Base-by-base conservation (phyloP, 768 basidiomycete species). In the Hortiboletus campestris region DNA sequence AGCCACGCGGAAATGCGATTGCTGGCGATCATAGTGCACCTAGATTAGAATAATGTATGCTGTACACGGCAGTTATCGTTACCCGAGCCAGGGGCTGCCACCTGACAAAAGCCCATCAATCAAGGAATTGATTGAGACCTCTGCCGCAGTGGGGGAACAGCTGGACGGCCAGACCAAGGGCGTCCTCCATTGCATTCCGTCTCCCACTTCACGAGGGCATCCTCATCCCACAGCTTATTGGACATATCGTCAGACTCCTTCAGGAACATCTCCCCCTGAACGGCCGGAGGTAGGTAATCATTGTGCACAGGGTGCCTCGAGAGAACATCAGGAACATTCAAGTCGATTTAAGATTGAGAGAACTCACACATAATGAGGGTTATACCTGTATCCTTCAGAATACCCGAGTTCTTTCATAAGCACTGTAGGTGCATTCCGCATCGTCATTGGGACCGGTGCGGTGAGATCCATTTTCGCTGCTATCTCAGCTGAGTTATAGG, bases 371-470 rank as follows among this genome's bases (percentile, higher is more conserved):
- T 78, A 88, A 28, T 70, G 73, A 10, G 86, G 86, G 67, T 88
- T 84, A 59, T 84, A 90, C 50, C 66, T 69, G 58, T 90, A 90
- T 20, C 76, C 80, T 59, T 80, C 74, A 2, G 84, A 84, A 63
- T 88, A 89, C 20, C 84, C 85, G 2, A 89, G 75, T 25, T 83
- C 77, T 65, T 85, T 84, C 85, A 89, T 86, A 11, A 90, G 64
- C 19, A 59, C 61, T 3, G 89, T 91, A 3, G 90, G 89, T 10
- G 89, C 89, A 69, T 94, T 93, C 31, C 92, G 80, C 62, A 92
- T 78, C 36, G 79, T 76, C 53, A 90, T 63, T 1, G 92, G 92
- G 2, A 94, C 88, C 4, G 84, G 78, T 46, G 81, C 64, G 12
- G 81, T 73, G 53, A 72, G 68, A 66, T 81, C 82, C 53, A 62